A percentile compares a stretch with the other conserved stretches of the same genome.
Conservation (phyloP, 345 rosid genomes). For the Aquilaria yunnanensis region DNA sequence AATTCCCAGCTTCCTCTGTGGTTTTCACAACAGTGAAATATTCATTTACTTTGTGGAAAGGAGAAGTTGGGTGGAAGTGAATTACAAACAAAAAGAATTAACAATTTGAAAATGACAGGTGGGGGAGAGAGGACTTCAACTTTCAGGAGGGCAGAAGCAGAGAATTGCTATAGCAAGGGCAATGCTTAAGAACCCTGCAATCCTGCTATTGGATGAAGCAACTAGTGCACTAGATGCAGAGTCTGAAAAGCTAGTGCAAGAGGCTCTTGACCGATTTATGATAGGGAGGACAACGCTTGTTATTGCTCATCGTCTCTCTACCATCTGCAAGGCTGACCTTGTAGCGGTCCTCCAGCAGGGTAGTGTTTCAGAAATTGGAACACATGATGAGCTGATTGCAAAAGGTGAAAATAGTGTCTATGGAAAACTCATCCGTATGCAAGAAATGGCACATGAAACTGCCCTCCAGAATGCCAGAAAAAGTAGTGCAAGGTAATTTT, state of each 20-base stretch:
- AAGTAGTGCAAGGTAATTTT: conserved; percentile 77
- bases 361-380: conserved; percentile 84
- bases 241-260: conserved; percentile 95
- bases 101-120: conserved; percentile 54
- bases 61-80: too few relatives aligned
- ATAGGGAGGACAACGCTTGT: conserved; percentile 97
- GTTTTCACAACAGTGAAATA: too few relatives aligned
- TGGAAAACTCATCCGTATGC: conserved; percentile 92
- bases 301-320: conserved; percentile 95
- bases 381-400: conserved; percentile 80
- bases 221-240: conserved; percentile 96
- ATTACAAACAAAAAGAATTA: too few relatives aligned
- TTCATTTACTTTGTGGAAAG: too few relatives aligned
- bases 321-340: conserved; percentile 95
- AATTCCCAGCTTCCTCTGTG: too few relatives aligned
- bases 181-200: conserved; percentile 95
- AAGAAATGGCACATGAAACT: conserved; percentile 94
- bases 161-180: conserved; percentile 97
- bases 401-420: conserved; percentile 90
- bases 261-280: conserved; percentile 96
- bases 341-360: conserved; percentile 98
- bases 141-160: conserved; percentile 98
- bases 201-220: conserved; percentile 86
- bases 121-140: conserved; percentile 95
- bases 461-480: conserved; percentile 90